Base-by-base conservation (phyloP, 331 rosid species). In the Stylosanthes scabra region DNA sequence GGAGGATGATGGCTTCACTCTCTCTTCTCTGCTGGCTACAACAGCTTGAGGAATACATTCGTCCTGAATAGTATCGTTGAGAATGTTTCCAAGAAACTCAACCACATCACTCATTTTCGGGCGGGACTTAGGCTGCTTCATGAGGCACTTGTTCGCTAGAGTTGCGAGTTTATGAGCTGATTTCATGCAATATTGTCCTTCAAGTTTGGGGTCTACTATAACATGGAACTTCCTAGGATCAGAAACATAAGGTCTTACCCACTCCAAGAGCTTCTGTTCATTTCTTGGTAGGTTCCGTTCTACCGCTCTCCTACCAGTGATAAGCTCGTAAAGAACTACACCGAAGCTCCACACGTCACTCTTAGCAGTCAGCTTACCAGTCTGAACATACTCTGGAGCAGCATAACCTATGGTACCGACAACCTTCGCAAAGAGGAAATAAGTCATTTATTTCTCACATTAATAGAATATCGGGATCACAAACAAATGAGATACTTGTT, bases 331-430 rank as follows among this genome's bases (percentile, higher is more conserved):
- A 67, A 95, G 92, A 72, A 91, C 99, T 59, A 95, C 97, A 0
- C 99, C 99, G 59, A 87, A 95, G 84, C 99, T 92, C 97, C 97
- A 95, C 1, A 95, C 99, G 59, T 95, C 97, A 66, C 99, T 92
- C 80, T 95, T 95, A 3, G 96, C 82, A 15, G 99, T 95, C 68
- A 95, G 82, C 88, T 82, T 88, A 34, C 99, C 96, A 0, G 99
- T 92, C 63, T 90, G 97, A 75, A 95, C 96, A 82, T 95, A 95
- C 85, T 92, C 97, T 8, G 99, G 99, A n/a, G 99, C 97, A 4
- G 97, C 97, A 83, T 95, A 95, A 20, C 99, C 99, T 61, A 95
- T 77, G 3, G 99, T 95, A 37, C 99, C 99, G 5, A 95, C 99
- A 83, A 95, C 97, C 97, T 95, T 83, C 34, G 65, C 5, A 16